These are phyloP conservation scores for Nyssa sinensis DNA, from an alignment of 148 eudicot species.

Conservation along the genomic window DNA sequence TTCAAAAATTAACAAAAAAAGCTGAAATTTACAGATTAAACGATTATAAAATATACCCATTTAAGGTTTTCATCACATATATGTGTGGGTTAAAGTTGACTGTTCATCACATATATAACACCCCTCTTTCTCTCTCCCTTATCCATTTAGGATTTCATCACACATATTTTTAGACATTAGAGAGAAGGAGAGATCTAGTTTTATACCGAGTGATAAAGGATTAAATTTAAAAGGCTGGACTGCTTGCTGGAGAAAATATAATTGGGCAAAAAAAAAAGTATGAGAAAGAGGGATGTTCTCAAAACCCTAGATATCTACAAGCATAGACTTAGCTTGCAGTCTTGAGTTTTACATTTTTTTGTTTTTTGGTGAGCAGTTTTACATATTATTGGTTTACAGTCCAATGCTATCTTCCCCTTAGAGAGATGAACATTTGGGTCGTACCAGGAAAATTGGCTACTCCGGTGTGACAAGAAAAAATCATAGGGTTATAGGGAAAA, in stretches of 20 bases:
- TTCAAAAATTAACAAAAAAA: background rate
- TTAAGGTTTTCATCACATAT: background rate
- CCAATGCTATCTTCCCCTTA: background rate
- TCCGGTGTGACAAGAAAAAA: too few species aligned
- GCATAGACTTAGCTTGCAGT: background rate
- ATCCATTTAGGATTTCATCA: background rate
- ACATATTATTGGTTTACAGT: background rate
- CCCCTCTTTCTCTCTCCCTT: too few species aligned
- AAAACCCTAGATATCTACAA: background rate
- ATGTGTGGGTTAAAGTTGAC: background rate
- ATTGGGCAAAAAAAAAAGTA: background rate
- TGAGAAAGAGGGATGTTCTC: background rate
- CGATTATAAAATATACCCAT: background rate
- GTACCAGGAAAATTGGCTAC: too few species aligned
- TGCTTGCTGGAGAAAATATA: too few species aligned
- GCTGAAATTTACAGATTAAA: background rate
- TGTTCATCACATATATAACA: background rate
- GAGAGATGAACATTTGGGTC: background rate
- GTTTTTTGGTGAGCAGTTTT: too few species aligned
- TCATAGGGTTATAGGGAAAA: too few species aligned
- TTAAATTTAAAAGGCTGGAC: background rate
- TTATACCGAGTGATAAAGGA: background rate
- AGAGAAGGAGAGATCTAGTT: background rate
- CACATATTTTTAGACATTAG: too few species aligned
- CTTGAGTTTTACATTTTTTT: background rate